Evolutionary conservation across 305 asterid species (phyloP), one percentile per base, ranked within the genome.

Genomic region (Ilex paraguariensis): DNA sequence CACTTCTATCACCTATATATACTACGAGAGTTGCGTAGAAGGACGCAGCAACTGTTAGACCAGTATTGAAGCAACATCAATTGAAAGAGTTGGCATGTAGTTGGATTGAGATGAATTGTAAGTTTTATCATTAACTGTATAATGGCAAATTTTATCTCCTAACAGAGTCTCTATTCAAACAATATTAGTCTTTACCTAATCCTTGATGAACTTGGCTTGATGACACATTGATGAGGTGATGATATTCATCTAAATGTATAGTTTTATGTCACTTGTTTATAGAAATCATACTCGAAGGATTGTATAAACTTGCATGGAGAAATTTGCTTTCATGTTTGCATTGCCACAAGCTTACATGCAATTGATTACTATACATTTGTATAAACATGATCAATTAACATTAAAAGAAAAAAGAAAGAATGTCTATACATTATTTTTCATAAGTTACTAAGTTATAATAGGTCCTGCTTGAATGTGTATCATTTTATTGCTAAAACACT

Each of bases 21-120:
- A 62, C 83, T 63, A 75, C 79, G 36, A 78, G 82, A 36, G 83
- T 77, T 51, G 72, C 66, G 83, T 82, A 80, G 83, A 73, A 67
- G 57, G 80, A 75, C 54, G 81, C 88, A 6, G 85, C 77, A 17
- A 52, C 46, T 21, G 51, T 70, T 40, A 74, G 85, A 73, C 75
- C 75, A 50, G 66, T 56, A 55, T 61, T 79, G 42, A 73, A 66
- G 61, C 66, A 46, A 33, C 63, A 60, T 6, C 59, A 56, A 55
- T 54, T 70, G 31, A 70, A 77, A 73, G 85, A 79, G 63, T 40
- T 63, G 66, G 83, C 81, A 44, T 72, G 80, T 63, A 82, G 87
- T 57, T 77, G 82, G 87, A 74, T 82, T 59, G 84, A 72, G 44
- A 50, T 74, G 53, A 74, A 72, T 59, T 76, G 77, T 17, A 56